Conservation (phyloP, 768 basidiomycete species). For the Lentinus brumalis region DNA sequence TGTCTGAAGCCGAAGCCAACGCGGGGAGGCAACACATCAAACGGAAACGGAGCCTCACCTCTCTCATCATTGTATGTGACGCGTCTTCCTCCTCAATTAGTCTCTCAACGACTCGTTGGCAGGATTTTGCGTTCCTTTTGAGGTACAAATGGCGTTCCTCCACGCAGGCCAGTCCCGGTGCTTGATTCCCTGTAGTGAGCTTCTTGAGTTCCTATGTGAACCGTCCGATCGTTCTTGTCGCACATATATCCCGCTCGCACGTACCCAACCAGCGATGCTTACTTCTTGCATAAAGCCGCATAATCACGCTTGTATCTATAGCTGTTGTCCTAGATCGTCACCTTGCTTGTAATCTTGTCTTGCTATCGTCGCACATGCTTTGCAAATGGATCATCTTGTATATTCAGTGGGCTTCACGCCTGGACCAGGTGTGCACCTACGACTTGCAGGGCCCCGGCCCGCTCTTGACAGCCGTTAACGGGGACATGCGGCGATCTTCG, state of each 20-base stretch:
- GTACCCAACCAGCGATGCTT: too few relatives aligned
- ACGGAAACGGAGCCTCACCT: slow-evolving; percentile 13
- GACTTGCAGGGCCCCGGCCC: too few relatives aligned
- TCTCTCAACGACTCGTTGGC: not conserved
- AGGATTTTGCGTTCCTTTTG: not conserved
- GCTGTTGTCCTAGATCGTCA: not conserved
- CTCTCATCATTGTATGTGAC: slow-evolving; percentile 19
- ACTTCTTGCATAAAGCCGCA: not conserved
- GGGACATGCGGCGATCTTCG: too few relatives aligned
- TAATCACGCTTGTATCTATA: slow-evolving; percentile 3
- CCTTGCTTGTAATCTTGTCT: slow-evolving; percentile 3
- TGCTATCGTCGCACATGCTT: slow-evolving; percentile 1
- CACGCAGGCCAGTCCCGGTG: too few relatives aligned
- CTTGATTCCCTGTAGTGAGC: too few relatives aligned
- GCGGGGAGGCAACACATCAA: not conserved
- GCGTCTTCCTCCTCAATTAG: not conserved
- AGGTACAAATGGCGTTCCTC: too few relatives aligned
- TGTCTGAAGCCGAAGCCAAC: not conserved
- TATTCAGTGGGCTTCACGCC: not conserved
- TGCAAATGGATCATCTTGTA: not conserved
- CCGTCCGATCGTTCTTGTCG: too few relatives aligned
- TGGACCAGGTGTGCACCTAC: too few relatives aligned
- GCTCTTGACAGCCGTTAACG: too few relatives aligned
- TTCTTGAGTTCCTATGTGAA: too few relatives aligned
- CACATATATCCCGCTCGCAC: too few relatives aligned